phyloP scores from a whole-genome alignment of 202 grass and related monocot genomes.

The Schoenoplectus triqueter region DNA sequence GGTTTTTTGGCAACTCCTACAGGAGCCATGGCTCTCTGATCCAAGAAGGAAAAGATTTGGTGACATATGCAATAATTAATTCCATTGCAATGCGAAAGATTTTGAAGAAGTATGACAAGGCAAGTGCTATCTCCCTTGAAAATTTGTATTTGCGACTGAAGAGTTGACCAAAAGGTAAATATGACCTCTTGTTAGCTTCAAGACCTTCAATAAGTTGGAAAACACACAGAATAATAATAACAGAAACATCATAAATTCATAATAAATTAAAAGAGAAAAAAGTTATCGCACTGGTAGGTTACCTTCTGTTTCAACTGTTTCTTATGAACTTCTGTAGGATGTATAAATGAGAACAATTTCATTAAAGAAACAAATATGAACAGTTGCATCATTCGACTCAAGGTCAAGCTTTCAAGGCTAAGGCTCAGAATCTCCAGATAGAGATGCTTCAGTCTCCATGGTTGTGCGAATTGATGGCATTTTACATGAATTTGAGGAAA shows the following conservation, averaged over 20 bases:
- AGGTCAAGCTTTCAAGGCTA: slow-evolving; percentile 82
- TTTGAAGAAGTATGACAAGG: slow-evolving; percentile 95
- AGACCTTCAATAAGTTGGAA: not conserved
- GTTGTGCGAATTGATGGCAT: slow-evolving; percentile 80
- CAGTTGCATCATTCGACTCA: slow-evolving; percentile 90
- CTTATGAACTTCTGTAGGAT: not conserved
- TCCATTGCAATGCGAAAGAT: slow-evolving; percentile 82
- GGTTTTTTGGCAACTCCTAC: slow-evolving; percentile 50
- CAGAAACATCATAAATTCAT: no score
- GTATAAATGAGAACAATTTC: not conserved
- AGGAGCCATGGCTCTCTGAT: slow-evolving; percentile 57
- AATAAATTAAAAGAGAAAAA: not conserved
- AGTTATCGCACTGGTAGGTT: not conserved
- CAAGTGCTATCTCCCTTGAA: not conserved
- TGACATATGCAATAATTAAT: slow-evolving; percentile 86
- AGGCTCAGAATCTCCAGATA: slow-evolving; percentile 78
- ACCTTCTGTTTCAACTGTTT: not conserved
- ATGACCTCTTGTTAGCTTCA: not conserved
- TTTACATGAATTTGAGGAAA: slow-evolving; percentile 79
- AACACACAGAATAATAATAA: not conserved
- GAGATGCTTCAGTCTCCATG: slow-evolving; percentile 94
- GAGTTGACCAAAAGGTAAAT: not conserved
- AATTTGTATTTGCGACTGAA: not conserved
- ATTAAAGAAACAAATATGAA: not conserved
- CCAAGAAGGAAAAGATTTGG: slow-evolving; percentile 78